Conservation (phyloP, 768 basidiomycete species). For the Auriscalpium microsporum region DNA sequence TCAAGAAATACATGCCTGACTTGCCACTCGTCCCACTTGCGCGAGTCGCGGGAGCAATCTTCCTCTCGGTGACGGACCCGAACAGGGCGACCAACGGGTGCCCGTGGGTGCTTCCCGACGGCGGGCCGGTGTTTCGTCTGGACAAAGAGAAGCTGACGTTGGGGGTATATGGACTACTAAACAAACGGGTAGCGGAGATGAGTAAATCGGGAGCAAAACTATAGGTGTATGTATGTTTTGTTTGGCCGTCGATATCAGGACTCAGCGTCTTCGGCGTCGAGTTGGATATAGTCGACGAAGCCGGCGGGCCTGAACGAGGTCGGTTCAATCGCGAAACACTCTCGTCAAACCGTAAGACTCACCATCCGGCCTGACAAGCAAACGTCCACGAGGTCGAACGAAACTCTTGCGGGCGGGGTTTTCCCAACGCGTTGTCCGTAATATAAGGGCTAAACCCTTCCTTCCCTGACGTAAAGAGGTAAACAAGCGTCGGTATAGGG, state of each 20-base stretch:
- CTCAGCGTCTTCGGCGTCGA: constrained; percentile 10
- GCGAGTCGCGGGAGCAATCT: constrained; percentile 43
- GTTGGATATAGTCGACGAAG: constrained; percentile 12
- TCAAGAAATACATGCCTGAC: constrained; percentile 39
- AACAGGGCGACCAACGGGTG: constrained; percentile 36
- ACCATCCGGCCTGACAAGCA: constrained; percentile 10
- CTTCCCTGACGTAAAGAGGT: constrained; percentile 11
- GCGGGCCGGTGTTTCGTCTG: constrained; percentile 41
- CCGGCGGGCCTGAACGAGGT: constrained; percentile 3
- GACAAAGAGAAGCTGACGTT: constrained; percentile 38
- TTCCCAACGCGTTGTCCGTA: constrained; percentile 14
- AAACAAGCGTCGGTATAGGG: constrained; percentile 8
- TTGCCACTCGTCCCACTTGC: constrained; percentile 39
- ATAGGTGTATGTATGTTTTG: too few species aligned
- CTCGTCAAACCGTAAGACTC: not conserved
- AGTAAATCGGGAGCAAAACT: too few species aligned
- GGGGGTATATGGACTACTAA: constrained; percentile 47
- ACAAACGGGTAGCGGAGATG: constrained; percentile 12
- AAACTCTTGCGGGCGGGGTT: constrained; percentile 5
- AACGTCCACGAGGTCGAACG: constrained; percentile 13
- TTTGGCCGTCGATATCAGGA: too few species aligned
- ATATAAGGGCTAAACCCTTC: constrained; percentile 6
- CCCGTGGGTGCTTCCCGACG: constrained; percentile 40
- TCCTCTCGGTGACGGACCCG: constrained; percentile 41
- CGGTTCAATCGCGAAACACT: not conserved